Conservation (phyloP, 805 yeast species). For the Cyberlindnera americana region DNA sequence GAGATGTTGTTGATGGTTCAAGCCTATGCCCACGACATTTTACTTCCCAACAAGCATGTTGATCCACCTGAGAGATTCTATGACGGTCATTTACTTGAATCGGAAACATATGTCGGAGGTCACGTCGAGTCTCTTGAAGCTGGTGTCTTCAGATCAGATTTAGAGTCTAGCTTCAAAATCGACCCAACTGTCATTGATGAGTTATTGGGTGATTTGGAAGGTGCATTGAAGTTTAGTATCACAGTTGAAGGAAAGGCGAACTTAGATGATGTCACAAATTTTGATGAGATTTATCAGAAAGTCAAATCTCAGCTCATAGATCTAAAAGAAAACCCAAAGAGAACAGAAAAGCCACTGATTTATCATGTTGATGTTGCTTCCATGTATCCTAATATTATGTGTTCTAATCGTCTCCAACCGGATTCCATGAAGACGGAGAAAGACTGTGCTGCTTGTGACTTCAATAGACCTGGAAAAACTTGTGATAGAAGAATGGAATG, state of each 20-base stretch:
- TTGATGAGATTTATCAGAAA: conserved; percentile 63
- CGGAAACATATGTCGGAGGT: conserved; percentile 98
- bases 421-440: conserved; percentile 95
- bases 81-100: conserved; percentile 88
- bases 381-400: conserved; percentile 99
- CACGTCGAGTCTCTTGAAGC: conserved; percentile 98
- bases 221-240: conserved; percentile 77
- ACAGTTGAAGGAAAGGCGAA: conserved; percentile 74
- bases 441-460: conserved; percentile 97
- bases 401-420: conserved; percentile 94
- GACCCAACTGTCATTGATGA: conserved; percentile 84
- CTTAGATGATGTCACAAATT: conserved; percentile 75
- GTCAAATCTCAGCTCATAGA: conserved; percentile 55
- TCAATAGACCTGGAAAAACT: conserved; percentile 88
- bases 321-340: conserved; percentile 55
- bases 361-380: conserved; percentile 99
- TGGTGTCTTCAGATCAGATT: conserved; percentile 93
- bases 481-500: conserved; percentile 92
- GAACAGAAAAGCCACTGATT: conserved; percentile 79
- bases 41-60: conserved; percentile 88
- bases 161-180: conserved; percentile 67
- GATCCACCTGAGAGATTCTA: conserved; percentile 95
- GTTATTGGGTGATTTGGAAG: conserved; percentile 64
- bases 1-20: conserved; percentile 97
- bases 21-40: conserved; percentile 72